phyloP scores from a whole-genome alignment of 2,329 filamentous ascomycete genomes.

The Plenodomus biglobosus region DNA sequence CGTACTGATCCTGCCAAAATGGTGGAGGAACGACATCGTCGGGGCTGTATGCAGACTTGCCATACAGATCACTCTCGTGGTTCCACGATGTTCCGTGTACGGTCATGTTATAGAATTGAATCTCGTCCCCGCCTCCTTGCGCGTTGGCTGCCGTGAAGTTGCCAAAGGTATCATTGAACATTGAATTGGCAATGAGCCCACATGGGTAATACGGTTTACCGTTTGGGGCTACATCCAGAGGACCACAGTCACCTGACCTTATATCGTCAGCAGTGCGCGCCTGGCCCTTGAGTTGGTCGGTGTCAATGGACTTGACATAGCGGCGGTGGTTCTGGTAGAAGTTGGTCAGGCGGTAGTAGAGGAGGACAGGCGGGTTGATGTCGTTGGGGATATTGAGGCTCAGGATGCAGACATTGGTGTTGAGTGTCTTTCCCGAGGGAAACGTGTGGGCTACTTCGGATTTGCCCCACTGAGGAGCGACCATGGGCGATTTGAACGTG shows the following conservation, averaged over 20 bases:
- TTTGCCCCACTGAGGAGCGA: slow-evolving; percentile 38
- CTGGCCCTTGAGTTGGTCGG: slow-evolving; percentile 77
- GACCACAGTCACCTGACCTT: slow-evolving; percentile 70
- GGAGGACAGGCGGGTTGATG: slow-evolving; percentile 77
- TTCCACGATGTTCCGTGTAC: slow-evolving; percentile 81
- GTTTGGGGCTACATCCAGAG: slow-evolving; percentile 54
- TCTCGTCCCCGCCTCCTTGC: slow-evolving; percentile 39
- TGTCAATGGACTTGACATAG: slow-evolving; percentile 88
- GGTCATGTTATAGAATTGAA: slow-evolving; percentile 70
- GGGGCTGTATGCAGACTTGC: slow-evolving; percentile 64
- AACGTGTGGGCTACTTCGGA: slow-evolving; percentile 43
- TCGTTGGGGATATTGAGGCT: slow-evolving; percentile 77
- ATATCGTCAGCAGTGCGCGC: slow-evolving; percentile 64
- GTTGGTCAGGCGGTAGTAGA: slow-evolving; percentile 95
- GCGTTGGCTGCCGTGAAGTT: slow-evolving; percentile 64
- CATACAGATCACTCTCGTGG: slow-evolving; percentile 80
- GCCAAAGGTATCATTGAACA: slow-evolving; percentile 91
- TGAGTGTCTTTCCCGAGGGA: slow-evolving; percentile 14
- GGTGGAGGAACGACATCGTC: slow-evolving; percentile 75
- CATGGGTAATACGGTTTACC: slow-evolving; percentile 86
- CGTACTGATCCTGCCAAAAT: slow-evolving; percentile 77
- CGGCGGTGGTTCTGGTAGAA: slow-evolving; percentile 99
- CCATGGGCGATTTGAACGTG: slow-evolving; percentile 61
- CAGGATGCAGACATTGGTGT: slow-evolving; percentile 65
- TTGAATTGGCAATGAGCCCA: slow-evolving; percentile 91